A percentile compares a stretch with the other conserved stretches of the same genome.
phyloP scores from a whole-genome alignment of 2,329 filamentous ascomycete species.

The Paraconiothyrium brasiliense region DNA sequence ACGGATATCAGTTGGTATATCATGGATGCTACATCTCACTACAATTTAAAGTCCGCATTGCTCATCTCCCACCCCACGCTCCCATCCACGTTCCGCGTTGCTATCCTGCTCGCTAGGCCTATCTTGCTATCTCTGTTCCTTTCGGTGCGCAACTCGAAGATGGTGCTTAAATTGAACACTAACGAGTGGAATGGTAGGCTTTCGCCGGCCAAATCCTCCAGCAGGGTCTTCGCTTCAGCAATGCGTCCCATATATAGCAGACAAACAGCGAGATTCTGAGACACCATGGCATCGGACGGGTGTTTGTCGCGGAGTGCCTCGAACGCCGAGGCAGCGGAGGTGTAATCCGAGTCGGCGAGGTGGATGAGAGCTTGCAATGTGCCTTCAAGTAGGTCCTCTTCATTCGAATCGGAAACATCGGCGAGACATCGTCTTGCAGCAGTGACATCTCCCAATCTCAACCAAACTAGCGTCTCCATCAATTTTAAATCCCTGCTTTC shows the following conservation, averaged over 20 bases:
- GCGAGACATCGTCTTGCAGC: constrained; percentile 68
- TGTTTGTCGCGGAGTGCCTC: constrained; percentile 57
- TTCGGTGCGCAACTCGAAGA: constrained; percentile 92
- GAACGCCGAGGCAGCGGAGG: constrained; percentile 71
- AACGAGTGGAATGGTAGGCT: constrained; percentile 75
- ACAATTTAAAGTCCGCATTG: constrained; percentile 78
- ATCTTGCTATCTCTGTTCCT: constrained; percentile 75
- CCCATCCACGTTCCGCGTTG: constrained; percentile 64
- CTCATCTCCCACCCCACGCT: constrained; percentile 73
- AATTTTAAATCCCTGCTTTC: constrained; percentile 34
- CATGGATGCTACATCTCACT: not conserved
- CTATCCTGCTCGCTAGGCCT: constrained; percentile 74
- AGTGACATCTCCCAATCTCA: constrained; percentile 80
- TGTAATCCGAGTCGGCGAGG: constrained; percentile 81
- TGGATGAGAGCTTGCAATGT: constrained; percentile 74
- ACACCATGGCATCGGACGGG: constrained; percentile 72
- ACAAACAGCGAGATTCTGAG: constrained; percentile 85
- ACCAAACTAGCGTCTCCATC: constrained; percentile 71
- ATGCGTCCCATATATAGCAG: constrained; percentile 83
- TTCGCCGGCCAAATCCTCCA: constrained; percentile 72
- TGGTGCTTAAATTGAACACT: constrained; percentile 87
- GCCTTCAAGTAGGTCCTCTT: constrained; percentile 44
- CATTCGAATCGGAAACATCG: constrained; percentile 22
- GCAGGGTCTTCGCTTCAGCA: constrained; percentile 66
- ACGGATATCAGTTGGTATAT: not conserved